Conservation (phyloP, 768 basidiomycete genomes). For the Tricholoma bakamatsutake region DNA sequence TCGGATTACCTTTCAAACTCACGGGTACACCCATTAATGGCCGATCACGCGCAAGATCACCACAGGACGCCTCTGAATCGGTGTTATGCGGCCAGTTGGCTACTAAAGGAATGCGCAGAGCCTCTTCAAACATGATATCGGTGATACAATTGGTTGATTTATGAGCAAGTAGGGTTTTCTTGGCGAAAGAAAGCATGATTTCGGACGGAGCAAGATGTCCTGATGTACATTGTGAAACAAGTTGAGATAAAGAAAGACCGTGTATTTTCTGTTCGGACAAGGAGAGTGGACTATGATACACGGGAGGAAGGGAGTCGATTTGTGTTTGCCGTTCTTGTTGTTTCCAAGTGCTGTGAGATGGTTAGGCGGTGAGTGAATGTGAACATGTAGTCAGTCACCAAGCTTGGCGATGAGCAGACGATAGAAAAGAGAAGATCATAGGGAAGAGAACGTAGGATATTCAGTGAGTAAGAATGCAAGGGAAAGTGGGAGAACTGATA, state of each 20-base stretch:
- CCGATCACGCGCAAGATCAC: slow-evolving; percentile 31
- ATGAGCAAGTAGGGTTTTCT: slow-evolving; percentile 49
- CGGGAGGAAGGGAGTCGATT: slow-evolving; percentile 33
- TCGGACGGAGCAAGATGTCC: slow-evolving; percentile 34
- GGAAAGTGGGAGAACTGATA: not conserved
- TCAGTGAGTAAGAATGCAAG: not conserved
- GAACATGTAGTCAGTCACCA: slow-evolving; percentile 3
- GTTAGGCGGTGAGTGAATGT: not conserved
- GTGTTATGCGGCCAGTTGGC: slow-evolving; percentile 34
- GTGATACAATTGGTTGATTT: slow-evolving; percentile 61
- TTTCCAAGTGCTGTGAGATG: slow-evolving; percentile 32
- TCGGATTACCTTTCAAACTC: slow-evolving; percentile 52
- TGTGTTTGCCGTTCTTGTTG: slow-evolving; percentile 38
- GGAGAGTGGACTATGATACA: slow-evolving; percentile 36
- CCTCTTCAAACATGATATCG: slow-evolving; percentile 54
- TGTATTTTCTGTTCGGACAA: slow-evolving; percentile 41
- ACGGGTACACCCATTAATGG: slow-evolving; percentile 64
- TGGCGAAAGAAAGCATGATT: slow-evolving; percentile 48
- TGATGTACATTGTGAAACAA: slow-evolving; percentile 38
- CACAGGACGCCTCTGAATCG: slow-evolving; percentile 28
- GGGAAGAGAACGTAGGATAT: slow-evolving; percentile 1
- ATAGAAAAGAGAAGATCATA: slow-evolving; percentile 1
- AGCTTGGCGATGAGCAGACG: slow-evolving; percentile 28
- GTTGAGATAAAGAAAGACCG: slow-evolving; percentile 40
- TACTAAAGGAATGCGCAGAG: slow-evolving; percentile 31